Evolutionary conservation across 1,284 basidiomycete genomes (phyloP).

Genomic region (Sutorius eximius): DNA sequence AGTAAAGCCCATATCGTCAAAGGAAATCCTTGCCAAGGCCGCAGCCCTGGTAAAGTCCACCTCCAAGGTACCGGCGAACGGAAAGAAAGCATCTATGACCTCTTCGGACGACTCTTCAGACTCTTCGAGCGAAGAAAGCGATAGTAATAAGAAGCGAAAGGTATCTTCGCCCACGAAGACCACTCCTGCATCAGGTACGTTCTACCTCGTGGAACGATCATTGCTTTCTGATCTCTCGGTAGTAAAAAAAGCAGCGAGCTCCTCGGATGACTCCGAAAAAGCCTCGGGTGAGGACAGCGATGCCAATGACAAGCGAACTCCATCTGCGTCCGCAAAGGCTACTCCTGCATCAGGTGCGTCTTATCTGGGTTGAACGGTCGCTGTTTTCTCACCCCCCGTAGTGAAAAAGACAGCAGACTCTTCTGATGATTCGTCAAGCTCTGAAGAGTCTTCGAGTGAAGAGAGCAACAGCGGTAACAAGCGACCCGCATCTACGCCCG

Average conservation of each 20-base stretch:
- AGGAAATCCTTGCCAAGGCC: constrained; percentile 31
- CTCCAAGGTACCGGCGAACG: background rate
- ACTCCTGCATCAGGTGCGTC: constrained; percentile 2
- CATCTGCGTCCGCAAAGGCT: background rate
- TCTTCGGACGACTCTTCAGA: background rate
- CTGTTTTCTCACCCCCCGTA: background rate
- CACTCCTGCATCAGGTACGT: too few relatives aligned
- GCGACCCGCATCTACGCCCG: too few relatives aligned
- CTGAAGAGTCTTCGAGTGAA: constrained; percentile 10
- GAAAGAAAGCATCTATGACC: background rate
- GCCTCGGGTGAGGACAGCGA: constrained; percentile 2
- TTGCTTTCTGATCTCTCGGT: too few relatives aligned
- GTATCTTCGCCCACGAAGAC: too few relatives aligned
- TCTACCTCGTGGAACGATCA: too few relatives aligned
- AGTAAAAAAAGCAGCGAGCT: too few relatives aligned
- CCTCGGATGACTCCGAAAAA: background rate
- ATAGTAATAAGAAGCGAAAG: too few relatives aligned
- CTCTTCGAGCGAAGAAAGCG: too few relatives aligned
- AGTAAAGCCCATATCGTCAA: constrained; percentile 13
- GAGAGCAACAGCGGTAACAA: background rate
- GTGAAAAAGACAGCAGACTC: constrained; percentile 1
- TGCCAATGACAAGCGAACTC: background rate
- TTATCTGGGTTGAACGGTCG: background rate
- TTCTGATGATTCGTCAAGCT: constrained; percentile 6
- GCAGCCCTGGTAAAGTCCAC: constrained; percentile 19